Evolutionary conservation across 1,139 yeast species (phyloP), one percentile per base, ranked within the genome.

Genomic region (Suhomyces bolitotheri): DNA sequence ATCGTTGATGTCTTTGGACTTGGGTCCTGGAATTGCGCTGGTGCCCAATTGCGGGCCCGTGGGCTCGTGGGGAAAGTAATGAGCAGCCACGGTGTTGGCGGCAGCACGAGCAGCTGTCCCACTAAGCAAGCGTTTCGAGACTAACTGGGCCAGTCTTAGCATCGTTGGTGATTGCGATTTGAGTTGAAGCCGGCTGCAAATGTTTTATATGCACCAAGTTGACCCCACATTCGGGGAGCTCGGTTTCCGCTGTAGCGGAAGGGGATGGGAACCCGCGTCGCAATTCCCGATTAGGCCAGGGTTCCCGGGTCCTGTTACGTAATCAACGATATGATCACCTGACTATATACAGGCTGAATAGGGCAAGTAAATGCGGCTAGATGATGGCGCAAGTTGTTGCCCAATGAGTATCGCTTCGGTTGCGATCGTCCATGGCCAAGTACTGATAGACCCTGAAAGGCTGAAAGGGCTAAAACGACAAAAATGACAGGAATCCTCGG

Each of bases 21-120:
- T 64, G 22, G 88, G 87, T 22, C 89, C 88, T 16, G 89, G 89
- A 38, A 81, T 60, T 3, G 65, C 44, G 2, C 67, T 52, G 11
- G 78, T 66, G 31, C 54, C 56, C 29, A 82, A 53, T 10, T 56
- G 52, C 26, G 89, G 89, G 15, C 57, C 60, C 4, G 50, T 30
- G 29, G 85, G 84, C 58, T 80, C 85, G 31, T 59, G 46, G 28
- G 84, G 84, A 56, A 52, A 71, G 46, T 66, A 66, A 7, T 42
- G 34, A 22, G 55, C 51, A 3, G 59, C 55, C 10, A 46, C 46
- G 7, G 58, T 49, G 21, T 21, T 12, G 8, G 31, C 26, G 22
- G 30, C 15, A 7, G 29, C 17, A 5, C 34, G 13, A 13, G 14
- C 2, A 11, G 25, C 8, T 12, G 33, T 9, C 14, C 16, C 9